Percentiles rank a stretch among this genome's conserved stretches.
Evolutionary conservation across 164 flowering plant species (phyloP).

Genomic region (Buxus sempervirens): DNA sequence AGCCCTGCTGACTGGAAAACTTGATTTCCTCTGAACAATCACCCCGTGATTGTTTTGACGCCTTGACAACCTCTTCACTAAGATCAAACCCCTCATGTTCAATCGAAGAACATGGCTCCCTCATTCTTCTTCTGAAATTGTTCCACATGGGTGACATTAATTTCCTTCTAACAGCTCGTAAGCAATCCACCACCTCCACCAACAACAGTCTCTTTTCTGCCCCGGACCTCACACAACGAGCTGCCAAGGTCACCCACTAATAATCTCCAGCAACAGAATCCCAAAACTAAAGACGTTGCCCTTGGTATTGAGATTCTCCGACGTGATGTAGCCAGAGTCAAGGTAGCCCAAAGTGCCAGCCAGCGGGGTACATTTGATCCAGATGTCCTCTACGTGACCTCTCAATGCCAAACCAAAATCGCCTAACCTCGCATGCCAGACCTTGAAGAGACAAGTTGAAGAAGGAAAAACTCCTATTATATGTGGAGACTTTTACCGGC

Average conservation of each 20-base stretch:
- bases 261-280: constrained; percentile 57
- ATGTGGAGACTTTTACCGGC: too few relatives aligned
- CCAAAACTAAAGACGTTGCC: constrained; percentile 59
- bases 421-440: too few relatives aligned
- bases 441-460: too few relatives aligned
- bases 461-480: too few relatives aligned
- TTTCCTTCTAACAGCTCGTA: constrained; percentile 33
- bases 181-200: constrained; percentile 39
- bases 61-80: constrained; percentile 26
- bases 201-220: not conserved
- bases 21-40: constrained; percentile 13
- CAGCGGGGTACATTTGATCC: constrained; percentile 59
- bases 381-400: constrained; percentile 65
- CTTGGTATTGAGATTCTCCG: not conserved
- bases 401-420: too few relatives aligned
- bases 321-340: constrained; percentile 53
- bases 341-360: constrained; percentile 82
- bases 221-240: not conserved
- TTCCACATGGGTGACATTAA: constrained; percentile 39
- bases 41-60: constrained; percentile 6
- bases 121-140: constrained; percentile 36
- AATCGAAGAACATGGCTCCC: constrained; percentile 5
- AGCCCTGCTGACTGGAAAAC: constrained; percentile 33
- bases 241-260: too few relatives aligned
- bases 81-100: constrained; percentile 21